phyloP scores from a whole-genome alignment of 1,284 basidiomycete genomes.

The Mycosarcoma mackinlayi region DNA sequence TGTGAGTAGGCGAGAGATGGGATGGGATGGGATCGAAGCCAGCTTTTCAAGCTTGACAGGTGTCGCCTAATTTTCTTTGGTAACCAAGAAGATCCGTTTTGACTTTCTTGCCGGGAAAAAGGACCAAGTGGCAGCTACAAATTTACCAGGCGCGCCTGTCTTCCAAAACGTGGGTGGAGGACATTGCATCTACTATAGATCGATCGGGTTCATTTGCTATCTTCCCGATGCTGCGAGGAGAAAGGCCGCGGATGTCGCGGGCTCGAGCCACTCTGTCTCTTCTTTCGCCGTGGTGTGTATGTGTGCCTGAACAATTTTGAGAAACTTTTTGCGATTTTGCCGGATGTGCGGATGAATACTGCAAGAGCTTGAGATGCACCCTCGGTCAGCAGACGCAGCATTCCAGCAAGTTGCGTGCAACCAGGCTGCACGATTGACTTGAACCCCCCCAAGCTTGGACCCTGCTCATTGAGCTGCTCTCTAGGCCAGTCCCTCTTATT shows the following conservation, averaged over 20 bases:
- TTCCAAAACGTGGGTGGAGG: constrained; percentile 33
- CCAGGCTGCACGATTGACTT: no score
- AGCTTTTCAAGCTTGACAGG: neutral
- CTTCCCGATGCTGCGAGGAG: constrained; percentile 11
- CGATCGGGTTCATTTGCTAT: neutral
- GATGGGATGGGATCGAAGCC: neutral
- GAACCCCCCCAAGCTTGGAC: no score
- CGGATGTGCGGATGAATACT: neutral
- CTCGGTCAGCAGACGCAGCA: constrained; percentile 3
- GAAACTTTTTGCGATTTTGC: constrained; percentile 30
- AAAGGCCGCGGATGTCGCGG: constrained; percentile 17
- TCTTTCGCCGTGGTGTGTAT: neutral
- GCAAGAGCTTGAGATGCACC: neutral
- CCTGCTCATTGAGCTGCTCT: neutral
- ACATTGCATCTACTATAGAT: no score
- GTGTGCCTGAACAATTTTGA: constrained; percentile 1
- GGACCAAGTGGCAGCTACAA: no score
- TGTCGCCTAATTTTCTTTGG: constrained; percentile 20
- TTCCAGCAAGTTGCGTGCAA: no score
- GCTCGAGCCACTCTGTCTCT: constrained; percentile 12
- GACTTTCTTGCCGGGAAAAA: no score
- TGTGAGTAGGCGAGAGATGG: neutral
- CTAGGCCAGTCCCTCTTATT: neutral
- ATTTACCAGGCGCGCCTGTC: no score
- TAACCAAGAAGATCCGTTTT: no score